Conservation (phyloP, 2,329 filamentous ascomycete genomes). For the Seiridium cupressi region DNA sequence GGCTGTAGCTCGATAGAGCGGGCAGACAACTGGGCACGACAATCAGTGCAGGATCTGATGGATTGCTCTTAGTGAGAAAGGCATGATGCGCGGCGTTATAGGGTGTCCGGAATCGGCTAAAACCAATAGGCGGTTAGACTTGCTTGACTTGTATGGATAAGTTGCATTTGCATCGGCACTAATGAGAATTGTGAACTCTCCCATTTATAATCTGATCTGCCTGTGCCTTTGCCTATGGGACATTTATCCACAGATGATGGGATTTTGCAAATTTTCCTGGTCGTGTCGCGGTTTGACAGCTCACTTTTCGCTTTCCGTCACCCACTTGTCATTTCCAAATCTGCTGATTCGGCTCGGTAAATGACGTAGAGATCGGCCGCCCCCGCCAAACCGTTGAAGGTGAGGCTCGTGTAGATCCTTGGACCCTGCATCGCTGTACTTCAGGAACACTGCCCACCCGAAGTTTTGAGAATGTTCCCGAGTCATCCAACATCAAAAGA, state of each 20-base stretch:
- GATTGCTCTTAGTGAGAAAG: neutral
- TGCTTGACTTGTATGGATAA: slow-evolving; percentile 9
- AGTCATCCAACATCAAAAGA: neutral
- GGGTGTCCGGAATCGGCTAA: slow-evolving; percentile 7
- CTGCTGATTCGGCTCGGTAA: neutral
- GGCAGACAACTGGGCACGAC: neutral
- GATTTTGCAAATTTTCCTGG: no score
- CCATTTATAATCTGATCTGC: no score
- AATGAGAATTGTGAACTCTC: neutral
- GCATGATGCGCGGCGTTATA: slow-evolving; percentile 9
- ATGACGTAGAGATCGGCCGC: slow-evolving; percentile 4
- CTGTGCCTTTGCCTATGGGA: no score
- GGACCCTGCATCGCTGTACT: neutral
- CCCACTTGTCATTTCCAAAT: neutral
- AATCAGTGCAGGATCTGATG: neutral
- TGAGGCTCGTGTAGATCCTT: neutral
- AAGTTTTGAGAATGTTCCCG: neutral
- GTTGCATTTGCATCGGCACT: neutral
- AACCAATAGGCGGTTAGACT: slow-evolving; percentile 9
- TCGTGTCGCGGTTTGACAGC: no score
- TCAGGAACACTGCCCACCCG: neutral
- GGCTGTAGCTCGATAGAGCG: slow-evolving; percentile 53
- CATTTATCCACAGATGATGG: no score
- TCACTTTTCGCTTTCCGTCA: neutral
- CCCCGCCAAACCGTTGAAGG: neutral